Percentiles rank a stretch among this genome's conserved stretches.
These are phyloP conservation scores for Apiotrichum porosum DNA, from an alignment of 1,284 basidiomycete genomes.

Conservation along the genomic window DNA sequence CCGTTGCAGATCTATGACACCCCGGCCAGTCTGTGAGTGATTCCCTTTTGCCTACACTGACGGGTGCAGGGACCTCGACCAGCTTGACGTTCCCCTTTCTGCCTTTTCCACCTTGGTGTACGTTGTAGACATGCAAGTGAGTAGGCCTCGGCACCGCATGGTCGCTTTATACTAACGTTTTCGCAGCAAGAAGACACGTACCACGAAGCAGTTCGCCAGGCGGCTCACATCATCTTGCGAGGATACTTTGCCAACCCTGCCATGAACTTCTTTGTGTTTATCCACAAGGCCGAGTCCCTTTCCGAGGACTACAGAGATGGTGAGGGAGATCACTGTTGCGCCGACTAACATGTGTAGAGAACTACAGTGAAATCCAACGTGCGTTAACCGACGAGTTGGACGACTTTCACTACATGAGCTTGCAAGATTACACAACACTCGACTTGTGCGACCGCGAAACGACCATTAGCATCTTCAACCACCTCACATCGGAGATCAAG, in stretches of 20 bases:
- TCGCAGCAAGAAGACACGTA: constrained; percentile 50
- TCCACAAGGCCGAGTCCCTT: constrained; percentile 90
- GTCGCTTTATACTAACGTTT: constrained; percentile 24
- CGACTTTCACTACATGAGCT: constrained; percentile 55
- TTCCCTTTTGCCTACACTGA: no score
- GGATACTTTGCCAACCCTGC: constrained; percentile 70
- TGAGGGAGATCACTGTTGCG: constrained; percentile 43
- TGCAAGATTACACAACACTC: constrained; percentile 22
- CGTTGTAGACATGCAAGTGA: constrained; percentile 88
- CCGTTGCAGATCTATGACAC: constrained; percentile 94
- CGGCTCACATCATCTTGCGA: constrained; percentile 69
- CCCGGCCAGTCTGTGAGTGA: constrained; percentile 62
- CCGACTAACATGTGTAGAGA: constrained; percentile 56
- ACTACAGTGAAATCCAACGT: constrained; percentile 79
- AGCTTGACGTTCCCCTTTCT: constrained; percentile 65
- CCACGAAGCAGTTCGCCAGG: constrained; percentile 65
- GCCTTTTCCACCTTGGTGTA: constrained; percentile 80
- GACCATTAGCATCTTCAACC: constrained; percentile 35
- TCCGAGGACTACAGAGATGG: constrained; percentile 89
- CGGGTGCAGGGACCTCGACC: constrained; percentile 56
- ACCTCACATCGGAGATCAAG: constrained; percentile 43
- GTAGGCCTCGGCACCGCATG: no score
- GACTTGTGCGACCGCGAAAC: constrained; percentile 36
- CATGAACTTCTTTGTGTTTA: constrained; percentile 84
- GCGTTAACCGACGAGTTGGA: constrained; percentile 71